These are phyloP conservation scores for Scutellaria baicalensis DNA, from an alignment of 257 asterid species.

Conservation along the genomic window DNA sequence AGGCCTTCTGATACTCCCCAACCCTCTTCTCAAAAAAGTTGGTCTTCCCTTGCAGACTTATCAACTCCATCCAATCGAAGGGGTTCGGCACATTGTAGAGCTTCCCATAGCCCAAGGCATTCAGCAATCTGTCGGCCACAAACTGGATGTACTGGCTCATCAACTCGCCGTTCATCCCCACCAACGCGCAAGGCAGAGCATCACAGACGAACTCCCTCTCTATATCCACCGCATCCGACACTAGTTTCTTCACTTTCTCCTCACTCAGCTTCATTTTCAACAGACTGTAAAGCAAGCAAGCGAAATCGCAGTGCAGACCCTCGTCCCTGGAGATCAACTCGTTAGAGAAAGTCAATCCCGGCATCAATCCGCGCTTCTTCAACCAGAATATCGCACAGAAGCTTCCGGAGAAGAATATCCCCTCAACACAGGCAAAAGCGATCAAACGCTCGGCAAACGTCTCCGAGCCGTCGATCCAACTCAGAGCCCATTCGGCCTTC, in stretches of 20 bases:
- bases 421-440: slow-evolving; percentile 91
- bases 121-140: slow-evolving; percentile 75
- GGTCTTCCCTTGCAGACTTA: slow-evolving; percentile 91
- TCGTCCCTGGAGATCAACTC: slow-evolving; percentile 85
- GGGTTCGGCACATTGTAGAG: slow-evolving; percentile 64
- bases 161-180: slow-evolving; percentile 73
- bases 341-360: slow-evolving; percentile 76
- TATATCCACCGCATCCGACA: slow-evolving; percentile 67
- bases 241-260: slow-evolving; percentile 56
- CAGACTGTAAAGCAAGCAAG: slow-evolving; percentile 72
- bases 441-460: slow-evolving; percentile 72
- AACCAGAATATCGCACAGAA: slow-evolving; percentile 91
- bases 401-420: slow-evolving; percentile 86
- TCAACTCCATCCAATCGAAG: slow-evolving; percentile 96
- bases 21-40: slow-evolving; percentile 95
- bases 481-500: slow-evolving; percentile 88
- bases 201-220: slow-evolving; percentile 85
- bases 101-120: slow-evolving; percentile 59
- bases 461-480: slow-evolving; percentile 87
- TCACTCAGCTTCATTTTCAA: slow-evolving; percentile 59
- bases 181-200: slow-evolving; percentile 75
- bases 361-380: slow-evolving; percentile 86
- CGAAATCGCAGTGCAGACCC: slow-evolving; percentile 89
- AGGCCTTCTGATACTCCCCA: slow-evolving; percentile 93
- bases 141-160: slow-evolving; percentile 82